Conservation (phyloP, 78 protist genomes). For the Anaeramoeba flamelloides region DNA sequence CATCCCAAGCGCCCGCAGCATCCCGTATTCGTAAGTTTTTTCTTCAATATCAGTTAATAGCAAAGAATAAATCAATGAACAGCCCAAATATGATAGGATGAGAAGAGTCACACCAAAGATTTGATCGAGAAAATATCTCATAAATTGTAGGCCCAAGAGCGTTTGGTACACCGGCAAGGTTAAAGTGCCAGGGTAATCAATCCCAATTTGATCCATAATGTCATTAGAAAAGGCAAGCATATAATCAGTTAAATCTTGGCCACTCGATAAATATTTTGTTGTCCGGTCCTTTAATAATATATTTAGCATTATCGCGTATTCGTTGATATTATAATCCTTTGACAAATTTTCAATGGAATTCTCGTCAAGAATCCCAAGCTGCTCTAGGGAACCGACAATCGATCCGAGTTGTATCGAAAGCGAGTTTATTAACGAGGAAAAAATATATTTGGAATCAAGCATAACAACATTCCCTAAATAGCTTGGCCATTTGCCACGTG, state of each 20-base stretch:
- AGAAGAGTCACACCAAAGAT: constrained; percentile 9
- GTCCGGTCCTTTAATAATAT: not conserved
- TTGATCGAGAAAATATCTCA: constrained; percentile 22
- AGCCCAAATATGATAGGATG: constrained; percentile 39
- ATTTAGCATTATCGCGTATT: not conserved
- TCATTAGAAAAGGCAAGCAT: not conserved
- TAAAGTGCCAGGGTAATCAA: not conserved
- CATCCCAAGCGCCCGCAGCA: constrained; percentile 76
- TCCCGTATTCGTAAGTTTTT: constrained; percentile 71
- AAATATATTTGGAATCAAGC: not conserved
- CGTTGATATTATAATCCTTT: not conserved
- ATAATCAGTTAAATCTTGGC: not conserved
- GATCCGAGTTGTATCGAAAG: not conserved
- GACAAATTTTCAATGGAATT: not conserved
- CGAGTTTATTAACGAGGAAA: not conserved
- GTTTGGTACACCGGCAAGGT: not conserved
- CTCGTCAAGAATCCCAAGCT: not conserved
- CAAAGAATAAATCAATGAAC: constrained; percentile 56
- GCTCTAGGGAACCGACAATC: not conserved
- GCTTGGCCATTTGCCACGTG: not conserved
- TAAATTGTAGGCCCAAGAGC: not conserved
- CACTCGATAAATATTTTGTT: not conserved
- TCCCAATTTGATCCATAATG: not conserved
- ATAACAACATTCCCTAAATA: not conserved
- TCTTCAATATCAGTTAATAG: constrained; percentile 59